Evolutionary conservation across 2,329 filamentous ascomycete species (phyloP).

Genomic region (Clonostachys chloroleuca): DNA sequence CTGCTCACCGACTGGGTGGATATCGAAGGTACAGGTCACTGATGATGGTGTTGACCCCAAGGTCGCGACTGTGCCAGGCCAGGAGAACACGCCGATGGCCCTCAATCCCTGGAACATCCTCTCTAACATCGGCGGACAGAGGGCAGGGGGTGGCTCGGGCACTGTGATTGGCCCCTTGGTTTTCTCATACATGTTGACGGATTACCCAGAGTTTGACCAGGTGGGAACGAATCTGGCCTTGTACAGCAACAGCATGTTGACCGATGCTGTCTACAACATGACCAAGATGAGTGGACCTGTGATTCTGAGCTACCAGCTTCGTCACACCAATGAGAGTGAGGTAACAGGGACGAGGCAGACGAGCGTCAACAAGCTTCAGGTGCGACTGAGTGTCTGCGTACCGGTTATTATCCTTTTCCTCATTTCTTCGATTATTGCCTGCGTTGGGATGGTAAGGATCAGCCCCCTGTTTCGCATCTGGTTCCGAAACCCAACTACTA

Average conservation of each 20-base stretch:
- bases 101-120: too few species aligned
- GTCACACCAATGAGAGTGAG: neutral
- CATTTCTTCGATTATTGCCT: neutral
- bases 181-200: too few species aligned
- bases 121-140: too few species aligned
- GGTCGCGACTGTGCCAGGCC: neutral
- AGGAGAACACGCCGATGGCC: neutral
- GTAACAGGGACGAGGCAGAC: neutral
- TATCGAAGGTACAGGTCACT: neutral
- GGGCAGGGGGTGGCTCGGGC: too few species aligned
- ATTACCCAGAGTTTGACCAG: too few species aligned
- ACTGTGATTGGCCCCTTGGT: too few species aligned
- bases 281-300: neutral
- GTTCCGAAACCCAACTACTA: neutral
- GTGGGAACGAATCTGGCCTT: too few species aligned
- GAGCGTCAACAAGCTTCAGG: neutral
- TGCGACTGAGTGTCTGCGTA: neutral
- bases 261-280: neutral
- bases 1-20: neutral
- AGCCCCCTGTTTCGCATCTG: neutral
- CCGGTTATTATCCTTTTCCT: neutral
- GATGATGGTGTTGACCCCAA: neutral
- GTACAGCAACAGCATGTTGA: too few species aligned
- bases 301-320: neutral
- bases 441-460: neutral